phyloP scores from a whole-genome alignment of 176 grass and related monocot genomes.

The Oryza longistaminata region DNA sequence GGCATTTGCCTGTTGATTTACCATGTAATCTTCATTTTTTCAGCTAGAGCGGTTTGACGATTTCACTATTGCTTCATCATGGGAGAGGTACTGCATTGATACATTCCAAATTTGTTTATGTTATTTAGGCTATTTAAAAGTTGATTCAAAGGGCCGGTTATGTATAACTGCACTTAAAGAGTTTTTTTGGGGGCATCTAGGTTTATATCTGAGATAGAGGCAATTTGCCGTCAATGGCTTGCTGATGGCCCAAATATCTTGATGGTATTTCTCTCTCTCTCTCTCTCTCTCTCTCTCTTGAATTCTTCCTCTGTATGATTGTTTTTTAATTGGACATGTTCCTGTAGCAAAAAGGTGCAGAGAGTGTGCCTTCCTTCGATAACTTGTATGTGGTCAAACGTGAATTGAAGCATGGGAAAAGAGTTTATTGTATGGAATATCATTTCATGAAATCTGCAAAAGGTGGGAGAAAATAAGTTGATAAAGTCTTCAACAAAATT shows the following conservation, averaged over 20 bases:
- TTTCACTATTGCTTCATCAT: conserved; percentile 96
- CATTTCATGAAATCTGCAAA: conserved; percentile 73
- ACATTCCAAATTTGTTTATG: neutral
- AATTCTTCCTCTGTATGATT: neutral
- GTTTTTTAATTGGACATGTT: conserved; percentile 32
- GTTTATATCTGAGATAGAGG: conserved; percentile 98
- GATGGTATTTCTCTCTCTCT: conserved; percentile 49
- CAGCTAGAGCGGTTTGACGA: conserved; percentile 87
- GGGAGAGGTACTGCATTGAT: conserved; percentile 74
- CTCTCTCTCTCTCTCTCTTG: no score
- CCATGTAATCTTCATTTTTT: conserved; percentile 2
- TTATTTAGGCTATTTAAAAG: neutral
- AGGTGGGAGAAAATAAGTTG: conserved; percentile 46
- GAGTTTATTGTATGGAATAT: conserved; percentile 85
- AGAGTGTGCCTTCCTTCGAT: conserved; percentile 51
- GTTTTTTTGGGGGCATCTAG: conserved; percentile 48
- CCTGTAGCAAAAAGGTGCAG: conserved; percentile 90
- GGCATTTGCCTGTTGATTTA: conserved; percentile 3
- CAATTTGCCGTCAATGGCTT: conserved; percentile 90
- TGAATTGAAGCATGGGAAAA: conserved; percentile 84
- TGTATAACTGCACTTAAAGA: neutral
- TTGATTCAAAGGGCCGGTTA: neutral
- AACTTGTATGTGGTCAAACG: conserved; percentile 78
- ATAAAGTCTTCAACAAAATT: neutral
- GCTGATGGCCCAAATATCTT: conserved; percentile 82